Evolutionary conservation across 2,329 filamentous ascomycete species (phyloP).

Genomic region (Cladosporium sp.): DNA sequence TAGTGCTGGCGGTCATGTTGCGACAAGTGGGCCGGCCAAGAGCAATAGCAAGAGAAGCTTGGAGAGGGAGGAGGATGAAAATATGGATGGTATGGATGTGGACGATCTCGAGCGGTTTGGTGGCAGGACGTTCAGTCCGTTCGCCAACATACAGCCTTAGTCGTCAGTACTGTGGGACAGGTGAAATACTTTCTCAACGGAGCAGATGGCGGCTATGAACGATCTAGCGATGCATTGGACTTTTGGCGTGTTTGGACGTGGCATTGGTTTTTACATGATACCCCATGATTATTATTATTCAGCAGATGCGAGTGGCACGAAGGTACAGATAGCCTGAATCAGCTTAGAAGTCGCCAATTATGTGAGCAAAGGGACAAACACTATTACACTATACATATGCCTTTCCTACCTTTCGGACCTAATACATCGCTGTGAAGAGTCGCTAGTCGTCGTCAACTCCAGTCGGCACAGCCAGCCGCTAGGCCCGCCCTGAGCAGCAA

Average conservation of each 20-base stretch:
- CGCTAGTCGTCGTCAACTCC: neutral
- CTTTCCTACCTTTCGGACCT: too few relatives aligned
- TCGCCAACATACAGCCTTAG: constrained; percentile 13
- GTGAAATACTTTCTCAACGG: neutral
- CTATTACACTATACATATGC: too few relatives aligned
- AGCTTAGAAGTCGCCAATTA: too few relatives aligned
- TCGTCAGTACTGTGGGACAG: neutral
- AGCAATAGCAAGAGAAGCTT: constrained; percentile 24
- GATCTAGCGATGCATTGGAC: neutral
- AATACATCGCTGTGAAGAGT: too few relatives aligned
- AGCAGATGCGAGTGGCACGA: too few relatives aligned
- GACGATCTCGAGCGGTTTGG: constrained; percentile 33
- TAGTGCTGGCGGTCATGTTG: neutral
- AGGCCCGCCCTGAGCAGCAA: constrained; percentile 3
- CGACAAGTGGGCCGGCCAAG: neutral
- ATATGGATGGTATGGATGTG: constrained; percentile 21
- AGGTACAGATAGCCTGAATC: too few relatives aligned
- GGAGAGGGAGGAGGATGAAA: constrained; percentile 27
- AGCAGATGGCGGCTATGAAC: neutral
- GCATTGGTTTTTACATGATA: constrained; percentile 12
- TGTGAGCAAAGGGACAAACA: too few relatives aligned
- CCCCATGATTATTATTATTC: neutral
- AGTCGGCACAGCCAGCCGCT: constrained; percentile 7
- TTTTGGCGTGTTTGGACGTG: neutral
- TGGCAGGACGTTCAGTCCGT: constrained; percentile 31